Base-by-base conservation (phyloP, 306 rosid genomes). In the Trichosanthes cucumerina region DNA sequence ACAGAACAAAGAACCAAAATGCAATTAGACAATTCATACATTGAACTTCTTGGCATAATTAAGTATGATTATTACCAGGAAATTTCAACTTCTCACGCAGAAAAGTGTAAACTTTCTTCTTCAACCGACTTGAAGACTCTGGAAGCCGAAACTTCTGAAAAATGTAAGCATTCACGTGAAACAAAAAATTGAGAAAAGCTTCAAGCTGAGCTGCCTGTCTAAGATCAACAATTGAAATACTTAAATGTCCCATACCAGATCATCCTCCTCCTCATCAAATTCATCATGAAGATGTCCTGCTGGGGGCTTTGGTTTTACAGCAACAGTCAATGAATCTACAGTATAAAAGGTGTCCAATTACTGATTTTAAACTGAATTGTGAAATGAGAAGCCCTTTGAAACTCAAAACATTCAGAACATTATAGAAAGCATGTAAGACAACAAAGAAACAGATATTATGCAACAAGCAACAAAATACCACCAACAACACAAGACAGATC, bases 251-350 rank as follows among this genome's bases (percentile, higher is more conserved):
- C 54, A 75, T 91, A 95, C 99, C 97, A 95, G 83, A 83, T 95
- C 97, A 21, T 90, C 97, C 34, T 93, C 93, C 0, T 92, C 93
- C 56, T 89, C 89, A 24, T 92, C 97, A 78, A 82, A 80, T 82
- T 84, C 91, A 68, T 87, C 87, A 62, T 79, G 88, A 75, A 75
- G 77, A 76, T 50, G 83, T 79, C 82, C 86, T 39, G 85, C 87
- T 4, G 99, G 97, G 44, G 96, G 91, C 88, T 86, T 95, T 71
- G 99, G 99, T 85, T 91, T 95, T 76, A 95, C 96, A 80, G 93
- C 97, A 85, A 92, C 95, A 78, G 90, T 88, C 73, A 92, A 80
- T 71, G 91, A 83, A 87, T 95, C 97, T 95, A 69, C 69, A 81
- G 81, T 81, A 79, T 19, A 69, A 75, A 81, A 47, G 12, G 72